Conservation (phyloP, 495 filamentous ascomycete species). For the Aspergillus heteromorphus region DNA sequence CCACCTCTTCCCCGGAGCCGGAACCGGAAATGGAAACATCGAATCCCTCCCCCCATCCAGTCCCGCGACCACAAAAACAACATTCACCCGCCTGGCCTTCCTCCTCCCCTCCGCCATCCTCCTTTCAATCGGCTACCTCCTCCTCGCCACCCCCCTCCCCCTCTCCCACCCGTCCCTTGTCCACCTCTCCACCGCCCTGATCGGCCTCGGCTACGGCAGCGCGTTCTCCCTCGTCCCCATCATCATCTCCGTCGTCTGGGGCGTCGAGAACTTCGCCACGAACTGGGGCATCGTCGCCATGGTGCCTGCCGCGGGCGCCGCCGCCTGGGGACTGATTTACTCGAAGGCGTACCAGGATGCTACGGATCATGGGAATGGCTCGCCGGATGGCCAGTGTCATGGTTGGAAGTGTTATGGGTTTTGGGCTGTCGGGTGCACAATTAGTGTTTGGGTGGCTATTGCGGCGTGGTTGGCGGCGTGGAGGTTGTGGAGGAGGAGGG, state of each 20-base stretch:
- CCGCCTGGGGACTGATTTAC: constrained; percentile 82
- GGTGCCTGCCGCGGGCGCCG: constrained; percentile 78
- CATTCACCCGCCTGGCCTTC: constrained; percentile 73
- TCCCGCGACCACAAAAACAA: constrained; percentile 33
- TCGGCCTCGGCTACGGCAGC: constrained; percentile 89
- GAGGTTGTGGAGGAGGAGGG: constrained; percentile 78
- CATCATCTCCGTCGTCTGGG: constrained; percentile 91
- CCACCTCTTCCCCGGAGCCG: constrained; percentile 36
- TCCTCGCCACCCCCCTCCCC: constrained; percentile 66
- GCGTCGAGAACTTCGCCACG: constrained; percentile 95
- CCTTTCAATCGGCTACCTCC: constrained; percentile 68
- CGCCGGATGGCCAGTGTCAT: constrained; percentile 47
- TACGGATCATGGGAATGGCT: constrained; percentile 29
- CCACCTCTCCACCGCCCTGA: constrained; percentile 69
- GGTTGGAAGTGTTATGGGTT: constrained; percentile 80
- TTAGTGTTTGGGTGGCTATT: constrained; percentile 71
- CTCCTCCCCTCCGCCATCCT: constrained; percentile 69
- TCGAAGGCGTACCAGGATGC: constrained; percentile 71
- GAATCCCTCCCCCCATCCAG: constrained; percentile 24
- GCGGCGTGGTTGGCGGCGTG: constrained; percentile 72
- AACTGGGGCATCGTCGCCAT: constrained; percentile 96
- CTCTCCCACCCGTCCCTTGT: constrained; percentile 65
- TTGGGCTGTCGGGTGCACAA: constrained; percentile 67
- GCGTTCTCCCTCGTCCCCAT: constrained; percentile 86
- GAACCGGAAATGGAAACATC: no score